These are phyloP conservation scores for Vigna angularis DNA, from an alignment of 306 rosid genomes.

Conservation along the genomic window DNA sequence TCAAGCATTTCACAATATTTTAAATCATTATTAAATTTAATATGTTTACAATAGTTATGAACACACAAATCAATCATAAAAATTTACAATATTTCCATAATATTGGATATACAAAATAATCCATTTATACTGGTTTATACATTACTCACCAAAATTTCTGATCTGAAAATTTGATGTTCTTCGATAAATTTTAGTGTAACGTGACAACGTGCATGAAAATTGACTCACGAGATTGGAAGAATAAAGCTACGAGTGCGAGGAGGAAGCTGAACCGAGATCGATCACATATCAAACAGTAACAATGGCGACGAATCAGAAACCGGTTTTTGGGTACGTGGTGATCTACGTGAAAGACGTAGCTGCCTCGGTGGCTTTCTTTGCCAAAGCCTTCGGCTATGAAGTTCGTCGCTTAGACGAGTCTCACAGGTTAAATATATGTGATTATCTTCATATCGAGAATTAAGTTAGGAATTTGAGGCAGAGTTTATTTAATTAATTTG, in stretches of 20 bases:
- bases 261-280: neutral
- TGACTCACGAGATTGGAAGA: neutral
- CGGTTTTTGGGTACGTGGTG: conserved; percentile 71
- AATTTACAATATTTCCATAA: too few species aligned
- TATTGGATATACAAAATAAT: too few species aligned
- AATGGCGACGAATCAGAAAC: conserved; percentile 61
- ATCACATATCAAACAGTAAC: neutral
- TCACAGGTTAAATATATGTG: conserved; percentile 48
- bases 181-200: too few species aligned
- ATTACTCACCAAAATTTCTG: too few species aligned
- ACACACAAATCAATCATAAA: too few species aligned
- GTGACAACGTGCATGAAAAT: neutral
- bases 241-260: neutral
- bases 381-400: conserved; percentile 72
- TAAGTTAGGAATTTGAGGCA: neutral
- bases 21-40: too few species aligned
- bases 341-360: conserved; percentile 78
- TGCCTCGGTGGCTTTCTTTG: conserved; percentile 67
- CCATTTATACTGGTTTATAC: too few species aligned
- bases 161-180: too few species aligned
- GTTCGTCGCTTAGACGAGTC: conserved; percentile 86
- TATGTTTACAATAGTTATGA: too few species aligned
- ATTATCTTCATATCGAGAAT: neutral
- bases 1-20: too few species aligned
- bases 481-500: neutral